These are phyloP conservation scores for Silene noctiflora DNA, from an alignment of 179 eudicot genomes.

Conservation along the genomic window DNA sequence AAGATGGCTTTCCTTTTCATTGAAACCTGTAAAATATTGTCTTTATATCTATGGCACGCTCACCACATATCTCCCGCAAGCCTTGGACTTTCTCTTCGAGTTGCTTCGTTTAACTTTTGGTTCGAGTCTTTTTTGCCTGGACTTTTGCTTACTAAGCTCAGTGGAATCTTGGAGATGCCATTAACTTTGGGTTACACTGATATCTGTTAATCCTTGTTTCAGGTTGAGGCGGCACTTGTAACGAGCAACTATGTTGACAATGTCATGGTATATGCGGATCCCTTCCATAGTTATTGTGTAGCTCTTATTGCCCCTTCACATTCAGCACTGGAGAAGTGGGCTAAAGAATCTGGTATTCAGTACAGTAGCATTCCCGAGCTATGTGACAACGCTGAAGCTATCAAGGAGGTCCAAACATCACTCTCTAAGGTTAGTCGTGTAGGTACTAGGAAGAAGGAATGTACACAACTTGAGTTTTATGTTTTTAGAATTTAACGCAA, in stretches of 20 bases:
- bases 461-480: too few species aligned
- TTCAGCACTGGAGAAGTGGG: slow-evolving; percentile 76
- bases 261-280: slow-evolving; percentile 84
- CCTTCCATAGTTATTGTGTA: slow-evolving; percentile 71
- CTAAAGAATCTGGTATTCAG: slow-evolving; percentile 57
- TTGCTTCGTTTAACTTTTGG: not conserved
- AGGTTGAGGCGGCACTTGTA: slow-evolving; percentile 81
- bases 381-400: slow-evolving; percentile 65
- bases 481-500: not conserved
- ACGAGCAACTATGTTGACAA: slow-evolving; percentile 66
- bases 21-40: too few species aligned
- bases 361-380: slow-evolving; percentile 55
- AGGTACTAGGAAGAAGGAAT: not conserved
- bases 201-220: slow-evolving; percentile 19
- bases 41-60: too few species aligned
- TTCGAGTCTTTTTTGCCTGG: not conserved
- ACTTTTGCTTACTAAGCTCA: not conserved
- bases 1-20: not conserved
- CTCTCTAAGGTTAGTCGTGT: slow-evolving; percentile 59
- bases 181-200: not conserved
- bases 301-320: slow-evolving; percentile 73
- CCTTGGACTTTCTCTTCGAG: not conserved
- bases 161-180: not conserved
- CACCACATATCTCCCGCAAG: not conserved
- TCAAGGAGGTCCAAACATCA: slow-evolving; percentile 73